Conservation (phyloP, 257 asterid species). For the Parsonsia alboflavescens region DNA sequence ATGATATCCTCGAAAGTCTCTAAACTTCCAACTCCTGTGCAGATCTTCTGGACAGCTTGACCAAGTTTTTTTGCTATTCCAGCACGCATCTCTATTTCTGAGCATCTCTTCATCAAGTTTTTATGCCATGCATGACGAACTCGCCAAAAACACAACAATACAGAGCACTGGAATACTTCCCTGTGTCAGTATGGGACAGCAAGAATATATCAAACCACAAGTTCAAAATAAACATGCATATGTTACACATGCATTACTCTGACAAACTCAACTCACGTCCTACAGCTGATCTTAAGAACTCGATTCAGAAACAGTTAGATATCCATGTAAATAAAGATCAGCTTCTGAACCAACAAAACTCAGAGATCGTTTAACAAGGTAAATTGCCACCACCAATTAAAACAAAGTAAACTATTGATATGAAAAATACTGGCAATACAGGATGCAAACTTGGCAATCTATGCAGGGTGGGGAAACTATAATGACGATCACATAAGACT, state of each 20-base stretch:
- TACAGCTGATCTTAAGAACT: background rate
- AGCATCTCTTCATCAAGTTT: slow-evolving; percentile 61
- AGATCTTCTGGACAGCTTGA: slow-evolving; percentile 42
- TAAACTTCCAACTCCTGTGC: slow-evolving; percentile 48
- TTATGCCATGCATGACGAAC: slow-evolving; percentile 97
- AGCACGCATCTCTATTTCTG: slow-evolving; percentile 44
- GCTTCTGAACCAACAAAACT: background rate
- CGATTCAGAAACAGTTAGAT: background rate
- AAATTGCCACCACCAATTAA: background rate
- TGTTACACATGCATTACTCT: background rate
- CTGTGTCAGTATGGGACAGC: slow-evolving; percentile 26
- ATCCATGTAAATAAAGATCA: background rate
- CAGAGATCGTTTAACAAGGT: background rate
- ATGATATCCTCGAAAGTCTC: slow-evolving; percentile 47
- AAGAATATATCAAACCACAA: slow-evolving; percentile 13
- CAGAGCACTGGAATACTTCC: slow-evolving; percentile 85
- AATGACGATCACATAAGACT: background rate
- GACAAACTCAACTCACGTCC: background rate
- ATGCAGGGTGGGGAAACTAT: background rate
- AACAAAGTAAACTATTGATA: background rate
- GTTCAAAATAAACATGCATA: slow-evolving; percentile 15
- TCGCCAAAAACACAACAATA: slow-evolving; percentile 85
- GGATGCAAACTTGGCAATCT: background rate
- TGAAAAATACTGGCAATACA: background rate
- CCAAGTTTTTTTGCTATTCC: slow-evolving; percentile 57